These are phyloP conservation scores for Diutina sp. DNA, from an alignment of 1,139 yeast species.

Conservation along the genomic window DNA sequence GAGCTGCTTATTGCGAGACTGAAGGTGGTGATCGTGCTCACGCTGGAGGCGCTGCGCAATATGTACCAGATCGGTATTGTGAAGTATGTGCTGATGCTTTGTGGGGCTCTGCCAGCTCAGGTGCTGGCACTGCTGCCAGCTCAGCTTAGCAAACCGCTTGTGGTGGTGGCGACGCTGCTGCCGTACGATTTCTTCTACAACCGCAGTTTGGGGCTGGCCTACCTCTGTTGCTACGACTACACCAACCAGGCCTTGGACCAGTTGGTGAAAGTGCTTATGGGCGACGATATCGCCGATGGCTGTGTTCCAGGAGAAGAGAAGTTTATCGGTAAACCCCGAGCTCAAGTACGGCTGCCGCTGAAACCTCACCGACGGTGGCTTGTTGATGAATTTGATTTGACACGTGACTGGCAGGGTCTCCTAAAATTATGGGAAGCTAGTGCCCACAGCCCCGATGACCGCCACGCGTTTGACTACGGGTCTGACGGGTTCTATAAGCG, in stretches of 20 bases:
- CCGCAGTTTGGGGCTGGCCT: slow-evolving; percentile 42
- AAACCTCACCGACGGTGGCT: slow-evolving; percentile 40
- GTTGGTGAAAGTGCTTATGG: slow-evolving; percentile 42
- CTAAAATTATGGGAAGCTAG: slow-evolving; percentile 27
- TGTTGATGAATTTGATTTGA: slow-evolving; percentile 43
- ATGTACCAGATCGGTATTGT: slow-evolving; percentile 58
- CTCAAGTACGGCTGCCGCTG: slow-evolving; percentile 3
- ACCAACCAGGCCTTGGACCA: slow-evolving; percentile 39
- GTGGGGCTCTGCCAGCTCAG: slow-evolving; percentile 33
- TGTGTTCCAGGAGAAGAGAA: slow-evolving; percentile 44
- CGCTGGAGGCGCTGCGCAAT: slow-evolving; percentile 52
- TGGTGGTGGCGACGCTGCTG: slow-evolving; percentile 50
- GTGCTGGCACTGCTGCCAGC: slow-evolving; percentile 8
- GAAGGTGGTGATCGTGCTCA: slow-evolving; percentile 43
- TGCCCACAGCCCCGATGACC: slow-evolving; percentile 1
- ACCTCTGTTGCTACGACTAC: slow-evolving; percentile 51
- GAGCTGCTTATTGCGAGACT: slow-evolving; percentile 44
- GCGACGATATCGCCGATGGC: slow-evolving; percentile 39
- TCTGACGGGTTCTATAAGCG: background rate
- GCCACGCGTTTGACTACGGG: background rate
- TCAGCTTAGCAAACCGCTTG: slow-evolving; percentile 32
- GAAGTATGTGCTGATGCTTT: slow-evolving; percentile 42
- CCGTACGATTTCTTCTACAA: slow-evolving; percentile 53
- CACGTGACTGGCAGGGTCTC: slow-evolving; percentile 40
- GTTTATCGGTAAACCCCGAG: slow-evolving; percentile 8